phyloP scores from a whole-genome alignment of 495 filamentous ascomycete genomes.

The Daldinia loculata region DNA sequence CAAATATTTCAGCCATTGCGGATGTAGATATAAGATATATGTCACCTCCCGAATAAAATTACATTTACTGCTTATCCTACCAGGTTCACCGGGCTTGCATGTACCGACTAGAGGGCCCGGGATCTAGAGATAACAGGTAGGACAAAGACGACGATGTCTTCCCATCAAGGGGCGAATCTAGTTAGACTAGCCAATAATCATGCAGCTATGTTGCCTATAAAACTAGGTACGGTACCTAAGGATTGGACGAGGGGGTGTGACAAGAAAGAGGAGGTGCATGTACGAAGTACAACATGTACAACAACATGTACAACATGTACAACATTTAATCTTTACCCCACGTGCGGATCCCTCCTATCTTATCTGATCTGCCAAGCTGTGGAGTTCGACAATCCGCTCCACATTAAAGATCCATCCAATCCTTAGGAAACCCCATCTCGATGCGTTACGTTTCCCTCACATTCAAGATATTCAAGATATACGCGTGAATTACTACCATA shows the following conservation, averaged over 20 bases:
- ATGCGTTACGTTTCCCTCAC: background rate
- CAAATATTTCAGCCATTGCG: conserved; percentile 6
- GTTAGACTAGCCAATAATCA: conserved; percentile 7
- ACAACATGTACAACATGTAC: background rate
- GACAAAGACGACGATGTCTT: background rate
- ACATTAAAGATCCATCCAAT: background rate
- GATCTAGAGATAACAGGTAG: conserved; percentile 28
- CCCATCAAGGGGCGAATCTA: background rate
- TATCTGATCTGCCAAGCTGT: conserved; percentile 6
- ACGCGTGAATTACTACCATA: background rate
- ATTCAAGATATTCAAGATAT: background rate
- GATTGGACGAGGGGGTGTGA: background rate
- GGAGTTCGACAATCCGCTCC: background rate
- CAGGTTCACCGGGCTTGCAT: background rate
- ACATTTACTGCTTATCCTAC: background rate
- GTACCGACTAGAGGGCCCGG: background rate
- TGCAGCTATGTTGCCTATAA: background rate
- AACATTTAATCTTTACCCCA: background rate
- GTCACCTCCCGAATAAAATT: conserved; percentile 6
- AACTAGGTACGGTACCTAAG: too few relatives aligned
- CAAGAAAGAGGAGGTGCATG: background rate
- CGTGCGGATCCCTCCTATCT: background rate
- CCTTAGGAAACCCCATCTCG: background rate
- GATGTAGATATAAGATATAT: background rate
- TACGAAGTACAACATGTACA: background rate